Evolutionary conservation across 1,284 basidiomycete species (phyloP).

Genomic region (Garcileccinum viscosum): DNA sequence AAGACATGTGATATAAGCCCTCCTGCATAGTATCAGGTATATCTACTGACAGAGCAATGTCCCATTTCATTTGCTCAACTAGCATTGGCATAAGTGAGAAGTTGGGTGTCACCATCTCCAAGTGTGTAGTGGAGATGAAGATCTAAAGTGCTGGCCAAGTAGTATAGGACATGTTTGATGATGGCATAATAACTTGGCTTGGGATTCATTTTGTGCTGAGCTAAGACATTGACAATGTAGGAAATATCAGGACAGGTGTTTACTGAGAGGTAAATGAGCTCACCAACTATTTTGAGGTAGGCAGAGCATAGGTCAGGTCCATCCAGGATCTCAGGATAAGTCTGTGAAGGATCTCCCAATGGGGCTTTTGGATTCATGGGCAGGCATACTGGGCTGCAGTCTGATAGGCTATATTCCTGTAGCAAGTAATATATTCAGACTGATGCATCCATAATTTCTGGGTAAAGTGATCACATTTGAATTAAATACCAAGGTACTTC

Average conservation of each 20-base stretch:
- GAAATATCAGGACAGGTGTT: background rate
- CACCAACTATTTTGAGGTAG: background rate
- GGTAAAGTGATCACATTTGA: rapidly evolving
- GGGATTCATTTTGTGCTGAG: background rate
- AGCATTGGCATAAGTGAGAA: background rate
- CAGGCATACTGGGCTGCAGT: background rate
- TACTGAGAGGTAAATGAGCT: background rate
- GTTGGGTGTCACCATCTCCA: background rate
- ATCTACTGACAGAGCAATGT: background rate
- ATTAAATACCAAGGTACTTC: slow-evolving; percentile 2
- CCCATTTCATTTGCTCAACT: background rate
- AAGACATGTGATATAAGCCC: background rate
- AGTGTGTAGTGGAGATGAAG: background rate
- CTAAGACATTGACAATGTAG: background rate
- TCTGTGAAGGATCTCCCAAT: background rate
- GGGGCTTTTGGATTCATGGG: background rate
- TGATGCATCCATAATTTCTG: slow-evolving; percentile 7
- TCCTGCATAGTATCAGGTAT: background rate
- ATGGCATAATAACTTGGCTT: background rate
- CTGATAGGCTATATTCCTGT: background rate
- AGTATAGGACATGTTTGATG: background rate
- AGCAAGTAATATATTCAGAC: background rate
- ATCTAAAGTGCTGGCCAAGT: background rate
- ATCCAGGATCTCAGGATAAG: background rate
- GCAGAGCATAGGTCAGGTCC: background rate